Percentiles rank a stretch among this genome's conserved stretches.
Conservation (phyloP, 768 basidiomycete genomes). For the Podaxis sp. region DNA sequence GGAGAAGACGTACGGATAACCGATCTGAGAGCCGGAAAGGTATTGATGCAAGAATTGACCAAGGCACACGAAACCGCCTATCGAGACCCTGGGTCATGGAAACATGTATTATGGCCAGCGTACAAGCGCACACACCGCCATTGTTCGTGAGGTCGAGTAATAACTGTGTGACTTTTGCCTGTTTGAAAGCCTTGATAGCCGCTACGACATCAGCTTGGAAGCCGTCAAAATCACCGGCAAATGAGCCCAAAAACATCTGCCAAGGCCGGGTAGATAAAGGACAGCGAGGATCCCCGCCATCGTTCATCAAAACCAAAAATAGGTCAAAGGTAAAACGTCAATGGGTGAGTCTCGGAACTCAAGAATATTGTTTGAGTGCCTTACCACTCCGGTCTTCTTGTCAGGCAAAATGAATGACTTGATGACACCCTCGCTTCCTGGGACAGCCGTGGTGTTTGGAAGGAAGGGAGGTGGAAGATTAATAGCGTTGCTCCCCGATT, state of each 20-base stretch:
- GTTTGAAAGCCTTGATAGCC: conserved; percentile 44
- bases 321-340: background rate
- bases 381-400: conserved; percentile 57
- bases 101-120: background rate
- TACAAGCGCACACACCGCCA: conserved; percentile 38
- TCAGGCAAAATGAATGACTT: conserved; percentile 56
- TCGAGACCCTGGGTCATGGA: background rate
- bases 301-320: background rate
- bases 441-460: conserved; percentile 42
- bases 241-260: conserved; percentile 63
- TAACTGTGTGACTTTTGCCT: conserved; percentile 45
- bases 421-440: conserved; percentile 50
- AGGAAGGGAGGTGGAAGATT: conserved; percentile 45
- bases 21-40: conserved; percentile 47
- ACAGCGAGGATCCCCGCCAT: background rate
- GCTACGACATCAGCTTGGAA: conserved; percentile 53
- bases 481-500: conserved; percentile 36
- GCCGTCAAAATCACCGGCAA: conserved; percentile 44
- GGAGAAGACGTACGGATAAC: conserved; percentile 43
- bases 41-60: conserved; percentile 60
- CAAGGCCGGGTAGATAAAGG: background rate
- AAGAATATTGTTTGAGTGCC: conserved; percentile 17
- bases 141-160: conserved; percentile 64
- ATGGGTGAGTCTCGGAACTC: background rate
- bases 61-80: conserved; percentile 62